Conservation (phyloP, 306 rosid genomes). For the Inga oerstediana region DNA sequence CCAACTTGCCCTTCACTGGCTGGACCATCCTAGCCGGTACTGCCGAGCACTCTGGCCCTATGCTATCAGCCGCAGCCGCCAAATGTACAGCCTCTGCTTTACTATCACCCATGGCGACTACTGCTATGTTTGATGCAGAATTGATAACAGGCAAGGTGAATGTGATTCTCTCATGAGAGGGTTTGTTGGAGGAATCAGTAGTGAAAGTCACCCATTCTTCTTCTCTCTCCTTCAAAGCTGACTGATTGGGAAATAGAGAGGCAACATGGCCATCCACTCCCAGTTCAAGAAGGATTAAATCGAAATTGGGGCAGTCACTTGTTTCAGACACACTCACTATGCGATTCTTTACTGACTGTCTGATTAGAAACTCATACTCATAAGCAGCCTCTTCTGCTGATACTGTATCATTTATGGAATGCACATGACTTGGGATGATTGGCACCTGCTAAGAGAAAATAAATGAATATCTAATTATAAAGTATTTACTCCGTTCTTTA, state of each 20-base stretch:
- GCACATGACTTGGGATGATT: slow-evolving; percentile 81
- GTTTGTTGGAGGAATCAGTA: slow-evolving; percentile 78
- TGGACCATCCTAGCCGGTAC: slow-evolving; percentile 76
- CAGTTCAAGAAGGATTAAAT: slow-evolving; percentile 86
- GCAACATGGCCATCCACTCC: slow-evolving; percentile 90
- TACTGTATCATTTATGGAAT: slow-evolving; percentile 80
- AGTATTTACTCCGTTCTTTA: neutral
- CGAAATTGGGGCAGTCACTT: slow-evolving; percentile 91
- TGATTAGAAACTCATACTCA: slow-evolving; percentile 82
- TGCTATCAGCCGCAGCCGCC: slow-evolving; percentile 50
- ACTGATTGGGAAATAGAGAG: slow-evolving; percentile 77
- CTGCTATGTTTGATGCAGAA: slow-evolving; percentile 82
- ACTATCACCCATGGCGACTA: slow-evolving; percentile 69
- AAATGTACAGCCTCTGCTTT: slow-evolving; percentile 73
- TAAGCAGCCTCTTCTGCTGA: slow-evolving; percentile 96
- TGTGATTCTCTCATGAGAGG: slow-evolving; percentile 95
- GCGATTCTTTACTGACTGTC: slow-evolving; percentile 86
- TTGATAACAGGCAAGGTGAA: slow-evolving; percentile 95
- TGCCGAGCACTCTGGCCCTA: slow-evolving; percentile 47
- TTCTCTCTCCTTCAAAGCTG: slow-evolving; percentile 65
- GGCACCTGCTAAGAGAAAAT: slow-evolving; percentile 63
- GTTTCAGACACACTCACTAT: slow-evolving; percentile 68
- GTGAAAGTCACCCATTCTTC: slow-evolving; percentile 83
- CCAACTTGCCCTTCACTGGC: slow-evolving; percentile 74
- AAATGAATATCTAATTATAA: neutral